Conservation (phyloP, 108 stramenopile genomes). For the Nannochloropsis salina region DNA sequence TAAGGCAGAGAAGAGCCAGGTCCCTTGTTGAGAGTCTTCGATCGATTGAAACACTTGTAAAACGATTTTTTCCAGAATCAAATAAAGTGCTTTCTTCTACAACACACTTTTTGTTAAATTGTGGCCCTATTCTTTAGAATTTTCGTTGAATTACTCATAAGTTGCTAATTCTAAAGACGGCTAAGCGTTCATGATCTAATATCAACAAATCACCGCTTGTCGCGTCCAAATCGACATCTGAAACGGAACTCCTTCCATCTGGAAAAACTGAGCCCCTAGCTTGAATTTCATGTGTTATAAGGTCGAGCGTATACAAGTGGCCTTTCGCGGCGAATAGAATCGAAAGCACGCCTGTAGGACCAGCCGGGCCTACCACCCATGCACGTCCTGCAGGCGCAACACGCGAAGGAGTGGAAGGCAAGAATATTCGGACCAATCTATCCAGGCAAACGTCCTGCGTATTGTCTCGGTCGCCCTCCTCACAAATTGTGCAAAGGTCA, state of each 20-base stretch:
- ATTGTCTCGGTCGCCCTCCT: not conserved
- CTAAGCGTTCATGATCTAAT: not conserved
- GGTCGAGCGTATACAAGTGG: not conserved
- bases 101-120: not conserved
- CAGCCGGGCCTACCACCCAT: not conserved
- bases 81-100: not conserved
- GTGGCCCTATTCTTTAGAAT: not conserved
- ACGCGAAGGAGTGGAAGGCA: not conserved
- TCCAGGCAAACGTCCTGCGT: not conserved
- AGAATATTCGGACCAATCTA: not conserved
- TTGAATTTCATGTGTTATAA: not conserved
- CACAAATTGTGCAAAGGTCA: not conserved
- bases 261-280: conserved; percentile 11
- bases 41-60: too few relatives aligned
- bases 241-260: not conserved
- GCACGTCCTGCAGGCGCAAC: not conserved
- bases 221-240: not conserved
- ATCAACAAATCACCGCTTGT: conserved; percentile 19
- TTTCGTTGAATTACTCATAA: not conserved
- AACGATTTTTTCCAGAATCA: too few relatives aligned
- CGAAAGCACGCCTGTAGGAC: not conserved
- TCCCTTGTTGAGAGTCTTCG: too few relatives aligned
- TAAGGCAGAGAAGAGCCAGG: too few relatives aligned
- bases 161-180: conserved; percentile 15
- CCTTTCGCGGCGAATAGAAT: not conserved